A percentile compares a stretch with the other conserved stretches of the same genome.
Conservation (phyloP, 2,329 filamentous ascomycete species). For the Sporothrix phasma region DNA sequence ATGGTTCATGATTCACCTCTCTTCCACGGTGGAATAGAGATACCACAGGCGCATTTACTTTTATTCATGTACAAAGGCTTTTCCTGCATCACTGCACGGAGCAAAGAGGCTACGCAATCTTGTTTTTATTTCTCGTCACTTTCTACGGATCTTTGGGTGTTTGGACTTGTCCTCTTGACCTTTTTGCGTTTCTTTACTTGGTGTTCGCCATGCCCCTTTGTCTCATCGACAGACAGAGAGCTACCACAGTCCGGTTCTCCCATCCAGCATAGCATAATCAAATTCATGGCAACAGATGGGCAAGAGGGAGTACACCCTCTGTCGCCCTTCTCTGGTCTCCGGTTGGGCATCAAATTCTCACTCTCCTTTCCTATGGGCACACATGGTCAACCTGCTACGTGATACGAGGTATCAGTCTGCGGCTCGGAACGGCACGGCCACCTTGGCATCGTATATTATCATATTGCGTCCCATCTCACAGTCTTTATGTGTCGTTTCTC, state of each 20-base stretch:
- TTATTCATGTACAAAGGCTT: background rate
- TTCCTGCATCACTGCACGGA: background rate
- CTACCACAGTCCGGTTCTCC: background rate
- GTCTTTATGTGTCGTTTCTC: too few species aligned
- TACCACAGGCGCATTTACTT: background rate
- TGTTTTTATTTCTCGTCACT: background rate
- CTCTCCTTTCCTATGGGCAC: background rate
- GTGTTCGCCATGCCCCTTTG: background rate
- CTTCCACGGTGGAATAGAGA: background rate
- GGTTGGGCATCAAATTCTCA: background rate
- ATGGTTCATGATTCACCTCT: background rate
- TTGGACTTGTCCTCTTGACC: background rate
- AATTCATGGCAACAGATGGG: background rate
- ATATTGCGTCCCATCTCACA: too few species aligned
- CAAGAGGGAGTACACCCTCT: background rate
- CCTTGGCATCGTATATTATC: too few species aligned
- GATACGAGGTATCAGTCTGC: too few species aligned
- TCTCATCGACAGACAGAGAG: constrained; percentile 1
- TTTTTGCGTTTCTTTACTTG: background rate
- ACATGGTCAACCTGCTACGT: too few species aligned
- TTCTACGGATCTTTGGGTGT: background rate
- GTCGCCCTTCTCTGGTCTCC: background rate
- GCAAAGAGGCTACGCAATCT: background rate
- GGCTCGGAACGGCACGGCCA: too few species aligned
- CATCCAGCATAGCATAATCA: background rate